Evolutionary conservation across 345 rosid genomes (phyloP).

Genomic region (Bretschneidera sinensis): DNA sequence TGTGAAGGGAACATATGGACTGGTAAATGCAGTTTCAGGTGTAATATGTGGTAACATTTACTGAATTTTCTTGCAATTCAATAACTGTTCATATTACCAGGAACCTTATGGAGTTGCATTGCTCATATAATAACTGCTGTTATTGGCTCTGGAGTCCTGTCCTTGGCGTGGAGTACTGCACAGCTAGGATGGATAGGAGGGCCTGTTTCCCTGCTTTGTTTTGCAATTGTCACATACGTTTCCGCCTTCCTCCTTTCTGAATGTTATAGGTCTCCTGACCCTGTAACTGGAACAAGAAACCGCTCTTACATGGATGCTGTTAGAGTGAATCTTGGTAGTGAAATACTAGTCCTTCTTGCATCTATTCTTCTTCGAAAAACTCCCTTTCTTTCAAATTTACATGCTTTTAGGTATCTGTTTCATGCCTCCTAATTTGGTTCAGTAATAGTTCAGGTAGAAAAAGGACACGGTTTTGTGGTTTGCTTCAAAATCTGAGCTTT

Average conservation of each 20-base stretch:
- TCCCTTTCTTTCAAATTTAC: neutral
- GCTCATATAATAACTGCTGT: constrained; percentile 54
- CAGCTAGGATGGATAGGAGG: constrained; percentile 78
- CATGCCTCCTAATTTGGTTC: neutral
- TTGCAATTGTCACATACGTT: constrained; percentile 43
- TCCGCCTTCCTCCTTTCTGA: constrained; percentile 51
- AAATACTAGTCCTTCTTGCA: too few relatives aligned
- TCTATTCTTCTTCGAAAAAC: neutral
- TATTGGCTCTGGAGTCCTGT: constrained; percentile 51
- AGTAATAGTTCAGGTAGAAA: constrained; percentile 26
- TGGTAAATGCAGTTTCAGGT: too few relatives aligned
- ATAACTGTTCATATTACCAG: too few relatives aligned
- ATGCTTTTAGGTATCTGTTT: constrained; percentile 3
- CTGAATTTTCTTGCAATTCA: too few relatives aligned
- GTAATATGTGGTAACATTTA: too few relatives aligned
- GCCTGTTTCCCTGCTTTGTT: constrained; percentile 38
- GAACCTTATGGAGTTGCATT: constrained; percentile 51
- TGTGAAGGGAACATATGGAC: constrained; percentile 43
- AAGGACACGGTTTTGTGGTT: constrained; percentile 29
- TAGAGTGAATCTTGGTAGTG: constrained; percentile 23
- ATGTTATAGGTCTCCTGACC: constrained; percentile 47
- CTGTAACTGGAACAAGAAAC: constrained; percentile 37
- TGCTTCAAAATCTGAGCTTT: constrained; percentile 32
- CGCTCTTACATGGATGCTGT: constrained; percentile 37
- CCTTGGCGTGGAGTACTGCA: constrained; percentile 58